Evolutionary conservation across 352 stramenopile genomes (phyloP).

Genomic region (Peronospora farinosa): DNA sequence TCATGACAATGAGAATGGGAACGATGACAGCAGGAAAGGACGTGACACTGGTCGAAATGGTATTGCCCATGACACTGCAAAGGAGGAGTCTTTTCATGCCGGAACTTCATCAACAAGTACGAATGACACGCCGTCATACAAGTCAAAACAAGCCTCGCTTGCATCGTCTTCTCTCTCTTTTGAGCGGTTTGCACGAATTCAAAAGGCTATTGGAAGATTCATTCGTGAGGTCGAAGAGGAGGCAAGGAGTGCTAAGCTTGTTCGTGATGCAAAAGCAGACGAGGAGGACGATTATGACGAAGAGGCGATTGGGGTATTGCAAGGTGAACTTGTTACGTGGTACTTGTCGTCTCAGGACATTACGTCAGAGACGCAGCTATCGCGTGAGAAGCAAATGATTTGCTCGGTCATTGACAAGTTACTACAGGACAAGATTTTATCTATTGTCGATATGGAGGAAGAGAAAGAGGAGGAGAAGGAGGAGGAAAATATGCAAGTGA

Average conservation of each 20-base stretch:
- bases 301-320: conserved; percentile 51
- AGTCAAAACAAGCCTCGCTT: conserved; percentile 18
- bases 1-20: conserved; percentile 3
- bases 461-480: conserved; percentile 37
- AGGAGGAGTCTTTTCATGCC: conserved; percentile 4
- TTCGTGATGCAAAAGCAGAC: conserved; percentile 26
- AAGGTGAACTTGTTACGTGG: conserved; percentile 80
- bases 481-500: conserved; percentile 16
- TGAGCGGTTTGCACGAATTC: conserved; percentile 75
- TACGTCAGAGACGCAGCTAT: conserved; percentile 73
- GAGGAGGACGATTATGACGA: conserved; percentile 49
- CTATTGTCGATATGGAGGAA: conserved; percentile 60
- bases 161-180: conserved; percentile 61
- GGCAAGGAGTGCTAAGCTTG: conserved; percentile 40
- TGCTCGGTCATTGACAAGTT: conserved; percentile 77
- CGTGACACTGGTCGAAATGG: conserved; percentile 9
- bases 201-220: conserved; percentile 68
- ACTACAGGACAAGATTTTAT: conserved; percentile 69
- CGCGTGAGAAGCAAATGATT: conserved; percentile 77
- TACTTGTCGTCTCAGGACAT: conserved; percentile 82
- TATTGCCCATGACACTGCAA: conserved; percentile 9
- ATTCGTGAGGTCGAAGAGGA: conserved; percentile 80
- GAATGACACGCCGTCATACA: conserved; percentile 18
- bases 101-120: conserved; percentile 2
- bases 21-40: conserved; percentile 3